A percentile compares a stretch with the other conserved stretches of the same genome.
phyloP scores from a whole-genome alignment of 2,329 filamentous ascomycete species.

The Epichloe elymi region DNA sequence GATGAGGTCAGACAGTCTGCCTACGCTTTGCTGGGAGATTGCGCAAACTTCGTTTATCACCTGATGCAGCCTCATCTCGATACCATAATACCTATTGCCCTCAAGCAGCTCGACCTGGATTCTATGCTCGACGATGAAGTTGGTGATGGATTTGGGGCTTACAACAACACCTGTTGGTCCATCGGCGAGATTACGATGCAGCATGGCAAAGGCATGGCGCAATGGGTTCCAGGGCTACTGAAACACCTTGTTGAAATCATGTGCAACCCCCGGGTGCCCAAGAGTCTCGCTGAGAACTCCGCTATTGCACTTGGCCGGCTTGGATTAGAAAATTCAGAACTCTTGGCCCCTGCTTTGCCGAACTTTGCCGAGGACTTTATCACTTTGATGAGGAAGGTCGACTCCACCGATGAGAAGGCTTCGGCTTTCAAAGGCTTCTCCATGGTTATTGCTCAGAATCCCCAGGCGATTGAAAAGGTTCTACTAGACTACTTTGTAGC shows the following conservation, averaged over 20 bases:
- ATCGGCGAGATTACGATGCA: constrained; percentile 83
- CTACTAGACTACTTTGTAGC: constrained; percentile 70
- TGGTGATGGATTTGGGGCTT: constrained; percentile 76
- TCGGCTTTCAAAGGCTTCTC: constrained; percentile 89
- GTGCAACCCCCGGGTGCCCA: constrained; percentile 71
- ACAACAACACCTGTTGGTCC: constrained; percentile 98
- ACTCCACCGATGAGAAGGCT: constrained; percentile 85
- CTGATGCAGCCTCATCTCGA: constrained; percentile 64
- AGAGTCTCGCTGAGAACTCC: constrained; percentile 83
- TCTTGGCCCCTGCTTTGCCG: constrained; percentile 64
- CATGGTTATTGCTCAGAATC: constrained; percentile 71
- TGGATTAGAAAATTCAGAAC: constrained; percentile 63
- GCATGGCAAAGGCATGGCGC: constrained; percentile 59
- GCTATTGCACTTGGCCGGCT: constrained; percentile 84
- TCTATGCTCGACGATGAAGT: constrained; percentile 64
- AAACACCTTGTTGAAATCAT: constrained; percentile 70
- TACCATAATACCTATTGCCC: constrained; percentile 64
- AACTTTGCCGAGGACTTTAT: constrained; percentile 77
- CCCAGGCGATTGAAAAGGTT: constrained; percentile 79
- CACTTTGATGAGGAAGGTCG: constrained; percentile 67
- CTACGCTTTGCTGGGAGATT: constrained; percentile 89
- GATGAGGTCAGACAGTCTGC: constrained; percentile 94
- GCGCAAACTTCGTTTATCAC: constrained; percentile 79
- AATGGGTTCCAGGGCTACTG: constrained; percentile 66
- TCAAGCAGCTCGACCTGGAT: constrained; percentile 77